Evolutionary conservation across 148 eudicot genomes (phyloP), one percentile per base, ranked within the genome.

Genomic region (Camellia japonica): DNA sequence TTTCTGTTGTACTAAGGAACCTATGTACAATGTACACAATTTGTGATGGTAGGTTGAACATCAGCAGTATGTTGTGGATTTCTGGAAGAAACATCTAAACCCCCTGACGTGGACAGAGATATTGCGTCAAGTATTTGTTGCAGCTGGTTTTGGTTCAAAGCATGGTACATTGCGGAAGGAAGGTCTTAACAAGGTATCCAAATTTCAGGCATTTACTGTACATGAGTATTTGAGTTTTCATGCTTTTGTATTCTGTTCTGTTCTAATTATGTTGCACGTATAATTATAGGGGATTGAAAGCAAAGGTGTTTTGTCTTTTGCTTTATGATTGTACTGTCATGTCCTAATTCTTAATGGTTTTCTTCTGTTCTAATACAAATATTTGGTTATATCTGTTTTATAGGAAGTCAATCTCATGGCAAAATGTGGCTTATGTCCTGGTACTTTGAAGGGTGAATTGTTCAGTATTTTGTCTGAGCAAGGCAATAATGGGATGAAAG

Each of bases 31-130:
- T 3, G n/a, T 13, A 18, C 11, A 64, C 20, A 38, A 76, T 74
- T 60, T 18, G n/a, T 76, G 66, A 59, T 86, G 74, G 23, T 83
- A 96, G 99, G 88, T 89, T 80, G 89, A 88, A 84, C 76, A 80
- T 42, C 86, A 84, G 81, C 85, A 85, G 41, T 78, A 74, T 83
- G 79, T 85, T 65, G 76, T 91, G 69, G 82, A 83, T 75, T 82
- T 84, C 56, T 96, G 98, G 98, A 89, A 85, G 86, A 87, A 87
- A 79, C 84, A 88, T 41, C 74, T 96, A 80, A 96, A 92, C 78
- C 84, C 94, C 41, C 82, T 94, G 83, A 92, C 99, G 70, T 96
- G 99, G 98, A 83, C 87, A 74, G 99, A 96, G 82, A 88, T 96
- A 82, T 75, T 96, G 75, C 85, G 94, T 38, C 95, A 96, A 88